Conservation (phyloP, 805 yeast genomes). For the Wickerhamomyces chambardii region DNA sequence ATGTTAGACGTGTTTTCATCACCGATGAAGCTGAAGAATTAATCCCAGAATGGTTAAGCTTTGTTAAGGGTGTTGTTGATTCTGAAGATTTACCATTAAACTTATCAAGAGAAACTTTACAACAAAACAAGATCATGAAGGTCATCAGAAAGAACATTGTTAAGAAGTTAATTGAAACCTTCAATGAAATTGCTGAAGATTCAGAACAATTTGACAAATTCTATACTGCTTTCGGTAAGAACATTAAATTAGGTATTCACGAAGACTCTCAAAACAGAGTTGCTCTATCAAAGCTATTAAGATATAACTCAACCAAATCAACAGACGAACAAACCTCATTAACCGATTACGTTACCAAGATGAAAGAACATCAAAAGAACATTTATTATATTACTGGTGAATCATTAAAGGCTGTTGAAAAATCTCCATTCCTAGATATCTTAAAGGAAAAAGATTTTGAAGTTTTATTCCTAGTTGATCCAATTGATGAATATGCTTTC, state of each 20-base stretch:
- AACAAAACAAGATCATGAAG: conserved; percentile 99
- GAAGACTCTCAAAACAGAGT: conserved; percentile 98
- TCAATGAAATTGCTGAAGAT: conserved; percentile 99
- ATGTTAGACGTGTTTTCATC: conserved; percentile 98
- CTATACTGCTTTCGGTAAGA: conserved; percentile 97
- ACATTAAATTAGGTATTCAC: conserved; percentile 97
- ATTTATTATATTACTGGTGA: conserved; percentile 99
- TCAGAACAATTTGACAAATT: conserved; percentile 97
- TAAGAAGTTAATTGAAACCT: conserved; percentile 96
- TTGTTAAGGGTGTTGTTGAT: conserved; percentile 99
- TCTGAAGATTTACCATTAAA: conserved; percentile 99
- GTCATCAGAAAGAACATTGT: conserved; percentile 98
- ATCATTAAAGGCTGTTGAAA: conserved; percentile 93
- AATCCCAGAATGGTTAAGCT: conserved; percentile 97
- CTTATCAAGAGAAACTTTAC: conserved; percentile 99
- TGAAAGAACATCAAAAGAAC: conserved; percentile 99
- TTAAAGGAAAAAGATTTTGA: conserved; percentile 98
- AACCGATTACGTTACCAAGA: conserved; percentile 96
- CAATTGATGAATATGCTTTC: conserved; percentile 99
- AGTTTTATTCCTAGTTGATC: conserved; percentile 96
- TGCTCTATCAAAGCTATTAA: conserved; percentile 90
- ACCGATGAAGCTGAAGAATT: conserved; percentile 99
- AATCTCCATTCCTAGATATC: conserved; percentile 98
- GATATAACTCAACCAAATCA: conserved; percentile 96
- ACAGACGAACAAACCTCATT: conserved; percentile 90